A percentile compares a stretch with the other conserved stretches of the same genome.
Conservation (phyloP, 306 rosid species). For the Potentilla sterilis region DNA sequence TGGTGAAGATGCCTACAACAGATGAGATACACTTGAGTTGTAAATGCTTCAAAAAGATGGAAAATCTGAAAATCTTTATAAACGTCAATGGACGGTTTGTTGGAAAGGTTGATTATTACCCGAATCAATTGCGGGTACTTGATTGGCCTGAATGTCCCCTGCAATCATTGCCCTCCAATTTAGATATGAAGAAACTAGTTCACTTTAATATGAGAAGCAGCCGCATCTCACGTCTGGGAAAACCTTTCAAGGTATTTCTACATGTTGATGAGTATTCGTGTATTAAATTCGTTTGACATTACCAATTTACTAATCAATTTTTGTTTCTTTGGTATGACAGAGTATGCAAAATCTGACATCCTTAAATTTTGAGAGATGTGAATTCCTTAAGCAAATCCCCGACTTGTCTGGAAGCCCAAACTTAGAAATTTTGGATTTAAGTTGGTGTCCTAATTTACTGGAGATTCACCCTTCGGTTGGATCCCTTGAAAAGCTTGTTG, state of each 20-base stretch:
- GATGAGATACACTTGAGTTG: conserved; percentile 19
- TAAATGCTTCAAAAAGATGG: conserved; percentile 26
- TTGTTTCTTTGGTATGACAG: not conserved
- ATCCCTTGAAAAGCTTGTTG: not conserved
- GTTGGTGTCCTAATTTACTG: not conserved
- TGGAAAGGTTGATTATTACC: conserved; percentile 25
- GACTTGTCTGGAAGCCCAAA: conserved; percentile 3
- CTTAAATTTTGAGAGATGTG: not conserved
- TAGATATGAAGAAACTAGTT: conserved; percentile 33
- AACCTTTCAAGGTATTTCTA: conserved; percentile 20
- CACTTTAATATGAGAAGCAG: conserved; percentile 27
- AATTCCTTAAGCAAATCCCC: not conserved
- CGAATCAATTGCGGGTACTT: conserved; percentile 36
- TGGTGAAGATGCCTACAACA: not conserved
- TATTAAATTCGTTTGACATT: not conserved
- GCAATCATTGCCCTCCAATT: conserved; percentile 27
- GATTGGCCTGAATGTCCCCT: conserved; percentile 28
- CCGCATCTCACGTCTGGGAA: conserved; percentile 16
- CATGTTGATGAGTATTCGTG: not conserved
- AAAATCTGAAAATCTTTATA: conserved; percentile 30
- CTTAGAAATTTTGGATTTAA: not conserved
- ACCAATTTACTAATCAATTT: not conserved
- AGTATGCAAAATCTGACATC: not conserved
- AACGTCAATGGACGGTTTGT: conserved; percentile 25
- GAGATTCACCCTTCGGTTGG: not conserved